A percentile compares a stretch with the other conserved stretches of the same genome.
Evolutionary conservation across 2,329 filamentous ascomycete species (phyloP).

Genomic region (Plenodomus biglobosus): DNA sequence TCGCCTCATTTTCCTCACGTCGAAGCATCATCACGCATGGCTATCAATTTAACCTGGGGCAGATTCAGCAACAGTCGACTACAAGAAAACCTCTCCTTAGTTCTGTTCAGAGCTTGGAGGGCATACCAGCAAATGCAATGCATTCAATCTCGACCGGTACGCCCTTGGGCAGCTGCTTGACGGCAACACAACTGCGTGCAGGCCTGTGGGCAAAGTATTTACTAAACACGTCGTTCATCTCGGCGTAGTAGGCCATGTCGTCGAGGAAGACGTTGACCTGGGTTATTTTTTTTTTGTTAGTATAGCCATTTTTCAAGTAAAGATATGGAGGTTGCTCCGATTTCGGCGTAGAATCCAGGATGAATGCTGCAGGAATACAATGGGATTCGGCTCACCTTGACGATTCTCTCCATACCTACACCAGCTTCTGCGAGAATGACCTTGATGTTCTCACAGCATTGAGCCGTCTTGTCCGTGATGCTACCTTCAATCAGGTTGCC

Average conservation of each 20-base stretch:
- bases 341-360: too few species aligned
- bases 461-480: constrained; percentile 69
- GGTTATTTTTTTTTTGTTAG: too few species aligned
- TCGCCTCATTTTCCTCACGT: too few species aligned
- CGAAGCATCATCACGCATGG: neutral
- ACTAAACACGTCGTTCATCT: constrained; percentile 84
- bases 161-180: constrained; percentile 83
- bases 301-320: too few species aligned
- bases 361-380: too few species aligned
- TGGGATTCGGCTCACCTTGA: constrained; percentile 64
- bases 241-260: constrained; percentile 85
- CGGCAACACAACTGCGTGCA: constrained; percentile 85
- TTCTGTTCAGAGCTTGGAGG: constrained; percentile 20
- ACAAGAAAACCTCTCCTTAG: too few species aligned
- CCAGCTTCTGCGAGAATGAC: constrained; percentile 82
- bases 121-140: constrained; percentile 61
- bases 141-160: constrained; percentile 90
- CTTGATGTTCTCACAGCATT: constrained; percentile 76
- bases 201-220: constrained; percentile 82
- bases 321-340: too few species aligned
- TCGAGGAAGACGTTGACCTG: constrained; percentile 73
- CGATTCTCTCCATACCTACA: constrained; percentile 74
- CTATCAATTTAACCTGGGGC: too few species aligned
- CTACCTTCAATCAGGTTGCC: constrained; percentile 64
- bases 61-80: too few species aligned